phyloP scores from a whole-genome alignment of 176 grass and related monocot genomes.

The bread wheat (Triticum aestivum) region IWGSC_CS_RefSeq_v2.1 NC_057796.1:378482965-378483464 shows the following conservation, averaged over 20 bases:
- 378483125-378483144: constrained; percentile 38
- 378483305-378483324: constrained; percentile 1
- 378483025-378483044: background rate
- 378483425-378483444: constrained; percentile 65
- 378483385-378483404: constrained; percentile 65
- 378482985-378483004: background rate
- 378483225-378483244: background rate
- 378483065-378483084: constrained; percentile 57
- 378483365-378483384: constrained; percentile 72
- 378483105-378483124: constrained; percentile 55
- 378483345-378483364: constrained; percentile 54
- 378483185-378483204: constrained; percentile 3
- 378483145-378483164: constrained; percentile 14
- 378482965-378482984: background rate
- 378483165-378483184: constrained; percentile 3
- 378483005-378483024: background rate
- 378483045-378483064: constrained; percentile 88
- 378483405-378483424: constrained; percentile 61
- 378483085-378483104: constrained; percentile 79
- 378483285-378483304: background rate
- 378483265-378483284: constrained; percentile 52
- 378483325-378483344: constrained; percentile 26
- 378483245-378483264: constrained; percentile 57
- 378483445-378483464: constrained; percentile 29
- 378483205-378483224: too few species aligned